A percentile compares a stretch with the other conserved stretches of the same genome.
Conservation (phyloP, 2,329 filamentous ascomycete species). For the Phyllosticta citribraziliensis region DNA sequence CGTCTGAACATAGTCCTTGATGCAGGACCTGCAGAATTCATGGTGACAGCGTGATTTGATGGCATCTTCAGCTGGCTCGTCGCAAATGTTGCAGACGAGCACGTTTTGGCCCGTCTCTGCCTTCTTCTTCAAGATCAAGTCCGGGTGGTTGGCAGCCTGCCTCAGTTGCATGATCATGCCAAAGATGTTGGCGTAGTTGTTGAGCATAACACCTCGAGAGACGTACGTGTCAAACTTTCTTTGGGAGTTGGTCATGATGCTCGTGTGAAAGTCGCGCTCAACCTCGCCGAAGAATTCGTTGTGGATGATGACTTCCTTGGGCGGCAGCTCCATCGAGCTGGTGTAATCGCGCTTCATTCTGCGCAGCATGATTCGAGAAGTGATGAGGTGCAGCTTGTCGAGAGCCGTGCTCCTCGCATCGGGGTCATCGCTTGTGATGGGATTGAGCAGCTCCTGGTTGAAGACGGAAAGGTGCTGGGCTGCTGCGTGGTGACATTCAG, state of each 20-base stretch:
- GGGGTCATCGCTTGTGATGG: constrained; percentile 43
- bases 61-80: constrained; percentile 90
- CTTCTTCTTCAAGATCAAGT: constrained; percentile 84
- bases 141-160: constrained; percentile 92
- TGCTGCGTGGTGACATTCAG: constrained; percentile 54
- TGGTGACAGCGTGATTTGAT: constrained; percentile 88
- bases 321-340: constrained; percentile 88
- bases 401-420: constrained; percentile 60
- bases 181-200: constrained; percentile 99
- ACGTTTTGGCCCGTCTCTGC: constrained; percentile 80
- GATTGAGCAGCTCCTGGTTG: constrained; percentile 90
- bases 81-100: constrained; percentile 86
- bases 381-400: constrained; percentile 74
- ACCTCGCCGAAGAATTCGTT: constrained; percentile 95
- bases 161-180: constrained; percentile 99
- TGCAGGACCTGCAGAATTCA: constrained; percentile 78
- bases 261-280: constrained; percentile 88
- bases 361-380: constrained; percentile 88
- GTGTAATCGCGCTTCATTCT: constrained; percentile 91
- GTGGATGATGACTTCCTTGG: constrained; percentile 86
- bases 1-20: constrained; percentile 69
- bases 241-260: constrained; percentile 86
- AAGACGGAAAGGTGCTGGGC: constrained; percentile 71
- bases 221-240: constrained; percentile 95
- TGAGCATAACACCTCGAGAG: constrained; percentile 78